Percentiles rank a stretch among this genome's conserved stretches.
phyloP scores from a whole-genome alignment of 176 grass and related monocot genomes.

The Carex scoparia region DNA sequence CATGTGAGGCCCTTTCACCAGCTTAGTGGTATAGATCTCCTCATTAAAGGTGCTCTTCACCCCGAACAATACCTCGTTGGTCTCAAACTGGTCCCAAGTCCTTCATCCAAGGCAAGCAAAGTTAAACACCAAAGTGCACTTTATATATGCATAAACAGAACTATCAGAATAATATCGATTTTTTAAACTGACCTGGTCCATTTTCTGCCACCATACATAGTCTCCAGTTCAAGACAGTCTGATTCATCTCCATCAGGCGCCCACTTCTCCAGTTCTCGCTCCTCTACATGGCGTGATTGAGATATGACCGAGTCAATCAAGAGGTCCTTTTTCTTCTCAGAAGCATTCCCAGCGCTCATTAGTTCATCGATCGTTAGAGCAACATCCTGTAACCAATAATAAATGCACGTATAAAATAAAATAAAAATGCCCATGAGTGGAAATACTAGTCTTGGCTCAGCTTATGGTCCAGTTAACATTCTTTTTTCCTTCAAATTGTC shows the following conservation, averaged over 20 bases:
- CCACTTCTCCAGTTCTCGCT: constrained; percentile 90
- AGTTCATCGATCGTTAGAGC: constrained; percentile 63
- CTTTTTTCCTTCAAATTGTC: not conserved
- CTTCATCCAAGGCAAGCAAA: constrained; percentile 30
- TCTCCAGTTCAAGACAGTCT: constrained; percentile 90
- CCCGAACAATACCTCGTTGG: constrained; percentile 81
- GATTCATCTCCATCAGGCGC: constrained; percentile 78
- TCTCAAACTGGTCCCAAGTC: constrained; percentile 98
- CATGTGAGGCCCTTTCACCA: constrained; percentile 91
- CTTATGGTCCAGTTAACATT: not conserved
- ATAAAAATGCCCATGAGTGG: not conserved
- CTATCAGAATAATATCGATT: not conserved
- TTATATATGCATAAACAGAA: constrained; percentile 1
- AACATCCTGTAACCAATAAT: constrained; percentile 57
- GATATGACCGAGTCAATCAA: constrained; percentile 97
- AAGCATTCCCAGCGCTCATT: constrained; percentile 40
- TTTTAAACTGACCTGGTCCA: constrained; percentile 52
- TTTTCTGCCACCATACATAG: constrained; percentile 45
- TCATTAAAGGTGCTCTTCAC: constrained; percentile 99
- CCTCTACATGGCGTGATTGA: constrained; percentile 60
- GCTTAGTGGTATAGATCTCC: constrained; percentile 97
- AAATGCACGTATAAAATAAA: not conserved
- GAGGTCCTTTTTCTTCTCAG: constrained; percentile 85
- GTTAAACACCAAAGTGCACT: constrained; percentile 16
- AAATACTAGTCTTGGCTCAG: not conserved